phyloP scores from a whole-genome alignment of 768 basidiomycete species.

The Russula compacta region DNA sequence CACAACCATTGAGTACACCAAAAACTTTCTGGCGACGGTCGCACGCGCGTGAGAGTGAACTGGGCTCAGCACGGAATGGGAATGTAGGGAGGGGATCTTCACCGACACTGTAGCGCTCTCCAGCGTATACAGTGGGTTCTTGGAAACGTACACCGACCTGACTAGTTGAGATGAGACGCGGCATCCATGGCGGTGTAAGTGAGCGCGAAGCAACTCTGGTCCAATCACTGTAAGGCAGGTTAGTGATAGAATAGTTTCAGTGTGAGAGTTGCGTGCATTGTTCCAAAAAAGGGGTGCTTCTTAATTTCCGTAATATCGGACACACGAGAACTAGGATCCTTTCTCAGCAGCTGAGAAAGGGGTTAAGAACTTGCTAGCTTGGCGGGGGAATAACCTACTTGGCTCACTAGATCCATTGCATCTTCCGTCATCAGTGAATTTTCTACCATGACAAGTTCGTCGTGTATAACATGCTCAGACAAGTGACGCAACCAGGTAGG shows the following conservation, averaged over 20 bases:
- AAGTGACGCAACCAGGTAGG: constrained; percentile 4
- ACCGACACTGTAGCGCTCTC: not conserved
- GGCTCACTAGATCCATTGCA: constrained; percentile 3
- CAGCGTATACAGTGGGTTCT: not conserved
- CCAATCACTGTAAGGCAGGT: constrained; percentile 4
- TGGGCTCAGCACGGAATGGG: not conserved
- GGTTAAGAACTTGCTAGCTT: not conserved
- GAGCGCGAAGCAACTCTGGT: constrained; percentile 1
- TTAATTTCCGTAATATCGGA: constrained; percentile 4
- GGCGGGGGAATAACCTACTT: not conserved
- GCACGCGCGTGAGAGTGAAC: not conserved
- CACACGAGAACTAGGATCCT: not conserved
- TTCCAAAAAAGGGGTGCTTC: constrained; percentile 1
- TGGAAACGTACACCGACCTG: not conserved
- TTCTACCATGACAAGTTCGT: constrained; percentile 1
- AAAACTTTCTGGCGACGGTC: constrained; percentile 2
- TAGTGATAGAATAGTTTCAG: not conserved
- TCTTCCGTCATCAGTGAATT: constrained; percentile 4
- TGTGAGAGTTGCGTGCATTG: not conserved
- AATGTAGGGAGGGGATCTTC: constrained; percentile 5
- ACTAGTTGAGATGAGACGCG: not conserved
- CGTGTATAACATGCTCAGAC: not conserved
- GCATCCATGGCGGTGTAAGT: constrained; percentile 9
- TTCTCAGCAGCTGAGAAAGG: not conserved
- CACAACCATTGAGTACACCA: not conserved